A percentile compares a stretch with the other conserved stretches of the same genome.
Evolutionary conservation across 164 flowering plant species (phyloP).

Genomic region (Chimonanthus salicifolius): DNA sequence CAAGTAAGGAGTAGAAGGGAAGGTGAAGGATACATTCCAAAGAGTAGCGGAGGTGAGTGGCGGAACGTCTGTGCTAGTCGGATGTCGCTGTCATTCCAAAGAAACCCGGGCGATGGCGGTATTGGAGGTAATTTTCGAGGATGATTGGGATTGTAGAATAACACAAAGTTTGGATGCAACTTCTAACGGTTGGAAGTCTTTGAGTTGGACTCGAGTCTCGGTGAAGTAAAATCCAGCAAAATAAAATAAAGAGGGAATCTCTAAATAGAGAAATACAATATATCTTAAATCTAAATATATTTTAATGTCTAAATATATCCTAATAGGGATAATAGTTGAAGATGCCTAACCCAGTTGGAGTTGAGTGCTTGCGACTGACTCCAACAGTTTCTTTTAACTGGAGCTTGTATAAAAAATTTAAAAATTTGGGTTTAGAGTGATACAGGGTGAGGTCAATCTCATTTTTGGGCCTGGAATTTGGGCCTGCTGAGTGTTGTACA

Average conservation of each 20-base stretch:
- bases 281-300: too few relatives aligned
- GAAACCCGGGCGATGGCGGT: constrained; percentile 43
- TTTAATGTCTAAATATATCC: too few relatives aligned
- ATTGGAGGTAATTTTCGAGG: constrained; percentile 46
- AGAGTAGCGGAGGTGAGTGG: constrained; percentile 31
- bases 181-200: too few relatives aligned
- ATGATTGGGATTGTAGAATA: constrained; percentile 41
- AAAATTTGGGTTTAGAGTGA: too few relatives aligned
- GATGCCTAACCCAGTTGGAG: constrained; percentile 55
- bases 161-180: too few relatives aligned
- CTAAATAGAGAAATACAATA: too few relatives aligned
- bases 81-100: constrained; percentile 42
- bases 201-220: too few relatives aligned
- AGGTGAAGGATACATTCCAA: constrained; percentile 43
- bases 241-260: constrained; percentile 6
- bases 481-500: too few relatives aligned
- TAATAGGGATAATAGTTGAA: constrained; percentile 47
- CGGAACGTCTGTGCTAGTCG: constrained; percentile 42
- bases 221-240: too few relatives aligned
- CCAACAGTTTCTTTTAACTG: constrained; percentile 54
- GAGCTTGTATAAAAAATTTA: too few relatives aligned
- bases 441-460: too few relatives aligned
- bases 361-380: constrained; percentile 37
- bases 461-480: too few relatives aligned
- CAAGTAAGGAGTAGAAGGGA: constrained; percentile 71